These are phyloP conservation scores for Plicaturopsis crispa DNA, from an alignment of 768 basidiomycete genomes.

Conservation along the genomic window DNA sequence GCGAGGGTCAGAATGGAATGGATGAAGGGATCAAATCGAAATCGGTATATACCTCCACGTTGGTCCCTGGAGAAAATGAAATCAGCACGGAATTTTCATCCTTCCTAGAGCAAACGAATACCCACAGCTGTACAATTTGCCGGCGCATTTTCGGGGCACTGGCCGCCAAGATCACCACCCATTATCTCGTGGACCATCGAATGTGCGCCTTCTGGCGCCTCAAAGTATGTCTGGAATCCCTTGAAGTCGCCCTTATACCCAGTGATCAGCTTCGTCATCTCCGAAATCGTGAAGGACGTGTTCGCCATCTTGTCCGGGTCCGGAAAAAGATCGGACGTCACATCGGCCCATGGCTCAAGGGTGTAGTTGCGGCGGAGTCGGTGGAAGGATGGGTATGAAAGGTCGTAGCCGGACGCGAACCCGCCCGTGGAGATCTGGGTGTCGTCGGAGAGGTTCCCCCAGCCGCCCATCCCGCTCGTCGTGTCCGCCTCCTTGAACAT, in stretches of 20 bases:
- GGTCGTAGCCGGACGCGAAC: slow-evolving; percentile 15
- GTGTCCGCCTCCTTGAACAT: slow-evolving; percentile 13
- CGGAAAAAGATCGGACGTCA: slow-evolving; percentile 9
- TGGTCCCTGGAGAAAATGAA: too few species aligned
- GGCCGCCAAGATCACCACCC: slow-evolving; percentile 22
- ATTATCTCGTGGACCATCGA: slow-evolving; percentile 21
- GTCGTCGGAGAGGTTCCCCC: slow-evolving; percentile 15
- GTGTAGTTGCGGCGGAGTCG: slow-evolving; percentile 24
- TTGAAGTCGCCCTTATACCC: slow-evolving; percentile 21
- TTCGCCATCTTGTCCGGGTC: slow-evolving; percentile 17
- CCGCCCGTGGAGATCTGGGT: slow-evolving; percentile 18
- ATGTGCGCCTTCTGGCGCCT: slow-evolving; percentile 24
- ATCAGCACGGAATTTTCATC: too few species aligned
- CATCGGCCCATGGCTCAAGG: slow-evolving; percentile 19
- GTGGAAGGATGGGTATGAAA: slow-evolving; percentile 25
- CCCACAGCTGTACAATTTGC: too few species aligned
- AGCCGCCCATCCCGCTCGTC: slow-evolving; percentile 13
- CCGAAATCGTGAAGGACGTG: slow-evolving; percentile 15
- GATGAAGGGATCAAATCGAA: background rate
- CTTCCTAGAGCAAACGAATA: too few species aligned
- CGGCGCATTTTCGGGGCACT: slow-evolving; percentile 18
- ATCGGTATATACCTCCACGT: too few species aligned
- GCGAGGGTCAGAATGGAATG: background rate
- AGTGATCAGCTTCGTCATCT: slow-evolving; percentile 16
- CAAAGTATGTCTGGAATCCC: slow-evolving; percentile 22